Percentiles rank a stretch among this genome's conserved stretches.
These are phyloP conservation scores for Medicago truncatula DNA, from an alignment of 306 rosid genomes.

Conservation along the genomic window MtrunA17r5.0-ANR NC_053044.1:5672501-5673000, in stretches of 20 bases:
- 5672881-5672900: background rate
- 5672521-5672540: no score
- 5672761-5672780: no score
- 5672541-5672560: no score
- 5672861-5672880: no score
- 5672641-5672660: background rate
- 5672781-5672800: no score
- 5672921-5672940: background rate
- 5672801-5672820: no score
- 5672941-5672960: background rate
- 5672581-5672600: no score
- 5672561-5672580: no score
- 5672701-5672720: background rate
- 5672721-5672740: background rate
- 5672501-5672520: no score
- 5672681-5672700: background rate
- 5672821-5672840: background rate
- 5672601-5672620: no score
- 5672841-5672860: background rate
- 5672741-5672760: background rate
- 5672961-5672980: constrained; percentile 43
- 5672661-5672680: no score
- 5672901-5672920: background rate
- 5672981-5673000: constrained; percentile 65
- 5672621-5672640: background rate